A percentile compares a stretch with the other conserved stretches of the same genome.
Conservation (phyloP, 345 rosid species). For the Camelina hispida region DNA sequence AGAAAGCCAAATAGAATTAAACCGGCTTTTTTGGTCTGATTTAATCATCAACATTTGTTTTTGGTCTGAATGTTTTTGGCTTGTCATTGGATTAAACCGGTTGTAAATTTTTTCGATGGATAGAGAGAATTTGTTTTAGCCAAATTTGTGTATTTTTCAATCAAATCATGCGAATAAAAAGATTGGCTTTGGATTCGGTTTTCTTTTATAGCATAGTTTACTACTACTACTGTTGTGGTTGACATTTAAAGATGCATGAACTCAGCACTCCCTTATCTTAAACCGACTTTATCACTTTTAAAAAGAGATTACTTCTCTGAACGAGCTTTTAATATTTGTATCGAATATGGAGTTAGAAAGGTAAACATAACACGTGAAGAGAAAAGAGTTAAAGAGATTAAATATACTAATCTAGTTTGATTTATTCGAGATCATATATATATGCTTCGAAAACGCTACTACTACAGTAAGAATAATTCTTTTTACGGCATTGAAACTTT, state of each 20-base stretch:
- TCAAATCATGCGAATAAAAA: conserved; percentile 28
- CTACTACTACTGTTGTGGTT: conserved; percentile 23
- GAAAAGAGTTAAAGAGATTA: neutral
- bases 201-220: conserved; percentile 1
- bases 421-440: conserved; percentile 34
- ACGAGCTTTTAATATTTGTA: neutral
- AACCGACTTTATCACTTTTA: conserved; percentile 38
- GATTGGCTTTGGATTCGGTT: conserved; percentile 25
- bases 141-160: conserved; percentile 8
- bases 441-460: conserved; percentile 12
- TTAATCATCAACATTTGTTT: conserved; percentile 17
- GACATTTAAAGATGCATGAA: conserved; percentile 42
- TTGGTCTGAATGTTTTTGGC: neutral
- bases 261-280: conserved; percentile 14
- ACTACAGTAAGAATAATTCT: conserved; percentile 15
- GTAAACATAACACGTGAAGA: conserved; percentile 39
- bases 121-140: conserved; percentile 15
- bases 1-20: neutral
- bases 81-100: conserved; percentile 9
- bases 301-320: conserved; percentile 26
- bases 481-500: conserved; percentile 28
- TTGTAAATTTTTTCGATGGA: conserved; percentile 31
- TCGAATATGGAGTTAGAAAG: conserved; percentile 35
- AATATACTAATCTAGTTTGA: conserved; percentile 17
- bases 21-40: neutral